Evolutionary conservation across 768 basidiomycete species (phyloP), one percentile per base, ranked within the genome.

Genomic region (Panaeolus cyanescens): DNA sequence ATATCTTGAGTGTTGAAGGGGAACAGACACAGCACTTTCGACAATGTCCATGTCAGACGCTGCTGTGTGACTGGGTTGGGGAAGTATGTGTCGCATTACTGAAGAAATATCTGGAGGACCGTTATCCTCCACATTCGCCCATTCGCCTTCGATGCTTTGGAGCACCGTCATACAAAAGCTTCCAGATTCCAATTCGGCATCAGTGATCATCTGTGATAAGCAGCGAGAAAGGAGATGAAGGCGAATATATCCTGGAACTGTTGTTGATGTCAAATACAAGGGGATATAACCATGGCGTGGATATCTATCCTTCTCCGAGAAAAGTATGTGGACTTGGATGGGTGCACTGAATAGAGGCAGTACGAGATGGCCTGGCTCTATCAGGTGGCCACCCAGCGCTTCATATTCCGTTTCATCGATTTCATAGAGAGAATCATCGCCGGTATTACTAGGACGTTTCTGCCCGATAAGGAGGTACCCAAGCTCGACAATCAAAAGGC

Each of bases 181-280:
- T 0, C 85, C 90, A 0, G 80, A 71, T 59, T 88, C 84, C n/a
- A 87, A 70, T 37, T 92, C 84, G 20, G 82, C 79, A 2, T 79
- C 79, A 5, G 74, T 73, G 56, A 83, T 75, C 72, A 91, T 81
- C 9, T 80, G 83, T 5, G 71, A 57, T n/a, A 95, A 77, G 19
- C 95, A 76, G 25, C 77, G 77, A 4, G 87, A 83, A 32, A 93
- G 80, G n/a, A 97, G 81, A 68, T 96, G 88, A 4, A 96, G 83
- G 20, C 93, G 87, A 59, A 96, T 78, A 72, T 96, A 96, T 1
- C 93, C 83, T 0, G 95, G 85, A 4, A 90, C 78, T 1, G 84
- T 82, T 0, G 76, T 68, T 1, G 92, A 93, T 1, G 88, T 83
- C 57, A 96, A 70, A 70, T 89, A 96, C 75, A 95, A 85, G 0